phyloP scores from a whole-genome alignment of 306 rosid species.

The Cucumis cinereus region DNA sequence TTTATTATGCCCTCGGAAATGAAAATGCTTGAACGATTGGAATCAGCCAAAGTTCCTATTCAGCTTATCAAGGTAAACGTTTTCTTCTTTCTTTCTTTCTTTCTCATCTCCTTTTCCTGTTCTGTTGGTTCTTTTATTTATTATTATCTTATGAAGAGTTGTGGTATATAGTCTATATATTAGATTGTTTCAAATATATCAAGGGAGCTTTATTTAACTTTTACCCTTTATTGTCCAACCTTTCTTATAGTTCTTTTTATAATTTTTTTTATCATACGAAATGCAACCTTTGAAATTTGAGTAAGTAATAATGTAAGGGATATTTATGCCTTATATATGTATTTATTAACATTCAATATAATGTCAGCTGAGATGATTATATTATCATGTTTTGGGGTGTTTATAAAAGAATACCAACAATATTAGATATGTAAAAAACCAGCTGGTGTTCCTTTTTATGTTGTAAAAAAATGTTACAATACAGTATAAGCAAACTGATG shows the following conservation, averaged over 20 bases:
- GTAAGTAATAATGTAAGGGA: neutral
- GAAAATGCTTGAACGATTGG: constrained; percentile 62
- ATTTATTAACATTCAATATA: neutral
- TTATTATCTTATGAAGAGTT: neutral
- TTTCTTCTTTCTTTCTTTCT: constrained; percentile 10
- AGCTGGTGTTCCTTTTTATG: neutral
- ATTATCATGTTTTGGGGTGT: neutral
- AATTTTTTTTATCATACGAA: neutral
- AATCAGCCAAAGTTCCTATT: constrained; percentile 63
- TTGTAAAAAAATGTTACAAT: neutral
- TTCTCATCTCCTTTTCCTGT: neutral
- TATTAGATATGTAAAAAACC: neutral
- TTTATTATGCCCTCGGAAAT: constrained; percentile 71
- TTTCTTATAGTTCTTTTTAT: neutral
- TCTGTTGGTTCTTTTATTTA: neutral
- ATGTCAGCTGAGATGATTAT: neutral
- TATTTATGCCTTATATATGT: neutral
- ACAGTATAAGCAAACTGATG: neutral
- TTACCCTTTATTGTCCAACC: neutral
- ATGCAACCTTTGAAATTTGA: neutral
- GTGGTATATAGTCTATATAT: neutral
- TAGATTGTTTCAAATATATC: neutral
- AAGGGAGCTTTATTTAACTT: neutral
- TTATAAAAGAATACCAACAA: neutral
- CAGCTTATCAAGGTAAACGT: constrained; percentile 46